phyloP scores from a whole-genome alignment of 2,329 filamentous ascomycete species.

The Colletotrichum sp. region DNA sequence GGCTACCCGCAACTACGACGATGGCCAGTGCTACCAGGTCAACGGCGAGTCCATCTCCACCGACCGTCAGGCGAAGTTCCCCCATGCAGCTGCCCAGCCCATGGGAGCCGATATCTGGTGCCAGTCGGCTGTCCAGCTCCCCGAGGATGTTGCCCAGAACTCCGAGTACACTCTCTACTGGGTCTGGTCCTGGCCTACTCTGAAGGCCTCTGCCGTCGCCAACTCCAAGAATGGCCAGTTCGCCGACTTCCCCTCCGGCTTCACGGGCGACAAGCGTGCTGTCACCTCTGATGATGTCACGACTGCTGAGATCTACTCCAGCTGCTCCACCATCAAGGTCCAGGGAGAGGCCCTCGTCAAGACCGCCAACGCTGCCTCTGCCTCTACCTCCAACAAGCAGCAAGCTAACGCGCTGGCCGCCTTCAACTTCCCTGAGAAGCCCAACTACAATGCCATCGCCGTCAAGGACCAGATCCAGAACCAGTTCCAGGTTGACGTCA shows the following conservation, averaged over 20 bases:
- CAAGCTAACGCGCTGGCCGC: neutral
- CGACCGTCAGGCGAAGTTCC: slow-evolving; percentile 62
- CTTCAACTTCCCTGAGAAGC: slow-evolving; percentile 36
- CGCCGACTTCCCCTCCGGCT: slow-evolving; percentile 41
- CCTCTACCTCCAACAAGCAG: slow-evolving; percentile 21
- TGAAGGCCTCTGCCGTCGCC: slow-evolving; percentile 46
- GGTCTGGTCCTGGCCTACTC: slow-evolving; percentile 93
- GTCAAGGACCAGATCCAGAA: slow-evolving; percentile 50
- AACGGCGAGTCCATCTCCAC: slow-evolving; percentile 65
- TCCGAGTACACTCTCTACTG: slow-evolving; percentile 85
- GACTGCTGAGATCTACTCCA: slow-evolving; percentile 44
- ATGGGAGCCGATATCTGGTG: slow-evolving; percentile 73
- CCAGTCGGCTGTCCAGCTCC: slow-evolving; percentile 81
- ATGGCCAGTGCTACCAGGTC: slow-evolving; percentile 86
- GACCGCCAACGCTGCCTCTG: slow-evolving; percentile 3
- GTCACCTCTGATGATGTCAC: slow-evolving; percentile 15
- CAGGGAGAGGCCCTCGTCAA: slow-evolving; percentile 15
- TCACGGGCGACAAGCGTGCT: slow-evolving; percentile 20
- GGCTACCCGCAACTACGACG: slow-evolving; percentile 82
- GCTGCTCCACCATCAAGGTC: slow-evolving; percentile 21
- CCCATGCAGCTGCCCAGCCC: slow-evolving; percentile 52
- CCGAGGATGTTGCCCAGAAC: slow-evolving; percentile 64
- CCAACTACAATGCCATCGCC: slow-evolving; percentile 47
- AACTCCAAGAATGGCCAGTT: slow-evolving; percentile 45
- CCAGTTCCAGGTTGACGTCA: slow-evolving; percentile 50